Evolutionary conservation across 2,329 filamentous ascomycete species (phyloP).

Genomic region (Coniochaeta ligniaria): DNA sequence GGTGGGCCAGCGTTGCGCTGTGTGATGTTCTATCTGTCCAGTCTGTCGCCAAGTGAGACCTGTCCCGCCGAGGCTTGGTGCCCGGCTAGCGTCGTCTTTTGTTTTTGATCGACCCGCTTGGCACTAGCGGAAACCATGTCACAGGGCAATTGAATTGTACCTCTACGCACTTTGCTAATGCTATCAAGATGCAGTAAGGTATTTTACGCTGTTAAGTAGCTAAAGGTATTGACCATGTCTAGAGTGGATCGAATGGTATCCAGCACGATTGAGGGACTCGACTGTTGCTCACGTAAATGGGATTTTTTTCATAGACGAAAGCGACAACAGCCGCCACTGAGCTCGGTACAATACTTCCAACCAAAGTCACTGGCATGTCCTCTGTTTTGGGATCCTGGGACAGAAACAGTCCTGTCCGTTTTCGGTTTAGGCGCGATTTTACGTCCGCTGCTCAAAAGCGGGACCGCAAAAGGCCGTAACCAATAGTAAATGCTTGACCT

Average conservation of each 20-base stretch:
- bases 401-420: not conserved
- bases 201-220: too few species aligned
- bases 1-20: not conserved
- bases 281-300: not conserved
- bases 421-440: not conserved
- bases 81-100: not conserved
- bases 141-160: too few species aligned
- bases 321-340: not conserved
- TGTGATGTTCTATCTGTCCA: not conserved
- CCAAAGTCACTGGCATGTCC: not conserved
- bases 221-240: too few species aligned
- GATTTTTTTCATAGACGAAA: too few species aligned
- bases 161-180: too few species aligned
- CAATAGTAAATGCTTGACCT: not conserved
- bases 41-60: not conserved
- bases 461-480: not conserved
- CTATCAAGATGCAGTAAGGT: too few species aligned
- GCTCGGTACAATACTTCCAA: not conserved
- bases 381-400: not conserved
- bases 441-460: not conserved
- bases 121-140: not conserved
- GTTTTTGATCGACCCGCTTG: not conserved
- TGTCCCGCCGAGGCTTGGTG: not conserved
- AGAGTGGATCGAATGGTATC: not conserved
- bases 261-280: not conserved